phyloP scores from a whole-genome alignment of 73 alveolate species.

The Stentor roeselii region DNA sequence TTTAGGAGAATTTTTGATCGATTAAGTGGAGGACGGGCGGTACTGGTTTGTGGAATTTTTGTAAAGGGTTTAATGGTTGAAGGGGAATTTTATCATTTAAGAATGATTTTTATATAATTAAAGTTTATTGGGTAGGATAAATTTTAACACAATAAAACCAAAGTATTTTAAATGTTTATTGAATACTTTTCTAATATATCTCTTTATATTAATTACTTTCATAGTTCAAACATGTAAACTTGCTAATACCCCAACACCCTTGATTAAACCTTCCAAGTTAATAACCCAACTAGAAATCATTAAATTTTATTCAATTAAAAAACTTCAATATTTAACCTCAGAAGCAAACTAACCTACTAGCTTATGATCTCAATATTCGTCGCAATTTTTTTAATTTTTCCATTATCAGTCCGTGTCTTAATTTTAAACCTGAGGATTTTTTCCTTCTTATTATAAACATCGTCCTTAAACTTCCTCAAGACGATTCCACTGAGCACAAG shows the following conservation, averaged over 20 bases:
- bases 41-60: neutral
- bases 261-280: neutral
- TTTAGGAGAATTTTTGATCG: neutral
- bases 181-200: neutral
- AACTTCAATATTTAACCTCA: too few species aligned
- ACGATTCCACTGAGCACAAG: constrained; percentile 10
- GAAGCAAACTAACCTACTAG: neutral
- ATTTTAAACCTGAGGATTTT: neutral
- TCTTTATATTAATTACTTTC: too few species aligned
- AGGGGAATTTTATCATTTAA: neutral
- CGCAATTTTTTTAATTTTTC: neutral
- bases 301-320: too few species aligned
- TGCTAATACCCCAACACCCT: too few species aligned
- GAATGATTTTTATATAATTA: neutral
- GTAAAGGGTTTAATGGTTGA: neutral
- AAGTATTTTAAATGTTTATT: too few species aligned
- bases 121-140: too few species aligned
- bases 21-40: neutral
- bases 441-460: neutral
- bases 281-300: too few species aligned
- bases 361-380: neutral
- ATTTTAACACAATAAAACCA: too few species aligned
- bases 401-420: neutral
- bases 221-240: neutral
- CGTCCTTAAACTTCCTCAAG: constrained; percentile 20